phyloP scores from a whole-genome alignment of 2,329 filamentous ascomycete species.

The Aspergillus amoenus region DNA sequence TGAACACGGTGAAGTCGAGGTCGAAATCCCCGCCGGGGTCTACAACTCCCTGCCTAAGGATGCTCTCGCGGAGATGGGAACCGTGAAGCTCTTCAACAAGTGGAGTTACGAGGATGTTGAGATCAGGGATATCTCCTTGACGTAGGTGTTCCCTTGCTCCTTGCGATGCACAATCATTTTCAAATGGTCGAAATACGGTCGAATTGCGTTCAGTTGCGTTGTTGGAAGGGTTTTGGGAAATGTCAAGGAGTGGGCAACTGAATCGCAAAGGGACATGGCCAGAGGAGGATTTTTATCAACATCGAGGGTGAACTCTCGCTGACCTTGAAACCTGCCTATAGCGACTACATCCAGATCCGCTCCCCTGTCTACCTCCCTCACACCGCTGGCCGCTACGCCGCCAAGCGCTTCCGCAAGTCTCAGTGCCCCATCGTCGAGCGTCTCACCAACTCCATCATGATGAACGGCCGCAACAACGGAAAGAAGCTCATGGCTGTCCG shows the following conservation, averaged over 20 bases:
- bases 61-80: constrained; percentile 82
- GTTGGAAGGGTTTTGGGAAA: neutral
- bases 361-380: constrained; percentile 98
- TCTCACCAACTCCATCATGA: constrained; percentile 99
- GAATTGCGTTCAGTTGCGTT: constrained; percentile 6
- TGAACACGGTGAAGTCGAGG: constrained; percentile 92
- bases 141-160: constrained; percentile 65
- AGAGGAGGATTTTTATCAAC: neutral
- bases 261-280: constrained; percentile 9
- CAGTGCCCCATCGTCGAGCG: constrained; percentile 99
- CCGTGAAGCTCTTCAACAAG: constrained; percentile 97
- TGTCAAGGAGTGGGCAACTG: constrained; percentile 11
- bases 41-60: constrained; percentile 90
- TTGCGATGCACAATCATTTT: constrained; percentile 22
- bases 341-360: constrained; percentile 99
- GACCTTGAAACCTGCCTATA: constrained; percentile 45
- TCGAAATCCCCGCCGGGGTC: constrained; percentile 69
- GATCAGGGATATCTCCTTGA: constrained; percentile 99
- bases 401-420: constrained; percentile 99
- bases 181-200: constrained; percentile 2
- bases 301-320: constrained; percentile 25
- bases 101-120: constrained; percentile 99
- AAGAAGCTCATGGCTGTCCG: constrained; percentile 99
- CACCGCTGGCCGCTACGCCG: constrained; percentile 96
- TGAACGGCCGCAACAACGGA: constrained; percentile 99